These are phyloP conservation scores for Leptomonas pyrrhocoris DNA, from an alignment of 208 protist species.

Conservation along the genomic window DNA sequence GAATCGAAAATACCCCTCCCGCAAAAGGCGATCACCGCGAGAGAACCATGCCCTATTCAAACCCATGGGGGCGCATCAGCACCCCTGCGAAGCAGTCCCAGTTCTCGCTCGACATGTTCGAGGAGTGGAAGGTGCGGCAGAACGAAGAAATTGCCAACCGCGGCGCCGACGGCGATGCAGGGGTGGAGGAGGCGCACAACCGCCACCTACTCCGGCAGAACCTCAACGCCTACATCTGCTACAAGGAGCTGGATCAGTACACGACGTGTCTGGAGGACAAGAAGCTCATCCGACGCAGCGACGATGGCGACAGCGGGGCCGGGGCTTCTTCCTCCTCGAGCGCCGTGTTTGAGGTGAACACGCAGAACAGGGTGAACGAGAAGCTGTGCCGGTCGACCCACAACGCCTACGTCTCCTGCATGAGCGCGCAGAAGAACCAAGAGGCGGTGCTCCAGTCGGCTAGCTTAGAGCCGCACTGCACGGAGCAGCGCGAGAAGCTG, in stretches of 20 bases:
- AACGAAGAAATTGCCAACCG: slow-evolving; percentile 55
- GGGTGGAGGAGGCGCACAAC: slow-evolving; percentile 74
- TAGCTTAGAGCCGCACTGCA: slow-evolving; percentile 58
- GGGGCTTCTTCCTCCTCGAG: slow-evolving; percentile 21
- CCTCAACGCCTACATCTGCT: slow-evolving; percentile 82
- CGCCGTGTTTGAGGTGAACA: slow-evolving; percentile 67
- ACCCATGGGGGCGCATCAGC: slow-evolving; percentile 38
- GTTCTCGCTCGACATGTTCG: slow-evolving; percentile 67
- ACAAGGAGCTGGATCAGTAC: slow-evolving; percentile 79
- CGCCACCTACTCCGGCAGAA: slow-evolving; percentile 80
- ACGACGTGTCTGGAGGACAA: slow-evolving; percentile 71
- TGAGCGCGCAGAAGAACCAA: slow-evolving; percentile 68
- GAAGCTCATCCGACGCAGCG: slow-evolving; percentile 47
- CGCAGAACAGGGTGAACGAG: slow-evolving; percentile 70
- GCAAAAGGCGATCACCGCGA: slow-evolving; percentile 1
- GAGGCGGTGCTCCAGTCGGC: slow-evolving; percentile 67
- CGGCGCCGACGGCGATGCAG: slow-evolving; percentile 54
- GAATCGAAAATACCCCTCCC: background rate
- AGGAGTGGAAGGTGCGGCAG: slow-evolving; percentile 73
- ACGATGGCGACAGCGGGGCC: slow-evolving; percentile 17
- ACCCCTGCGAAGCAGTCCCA: slow-evolving; percentile 57
- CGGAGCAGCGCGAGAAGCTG: slow-evolving; percentile 31
- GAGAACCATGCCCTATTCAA: slow-evolving; percentile 28
- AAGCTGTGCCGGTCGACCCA: slow-evolving; percentile 62
- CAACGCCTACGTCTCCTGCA: slow-evolving; percentile 66